Evolutionary conservation across 352 stramenopile genomes (phyloP), one percentile per base, ranked within the genome.

Genomic region (Pythium aristosporum): DNA sequence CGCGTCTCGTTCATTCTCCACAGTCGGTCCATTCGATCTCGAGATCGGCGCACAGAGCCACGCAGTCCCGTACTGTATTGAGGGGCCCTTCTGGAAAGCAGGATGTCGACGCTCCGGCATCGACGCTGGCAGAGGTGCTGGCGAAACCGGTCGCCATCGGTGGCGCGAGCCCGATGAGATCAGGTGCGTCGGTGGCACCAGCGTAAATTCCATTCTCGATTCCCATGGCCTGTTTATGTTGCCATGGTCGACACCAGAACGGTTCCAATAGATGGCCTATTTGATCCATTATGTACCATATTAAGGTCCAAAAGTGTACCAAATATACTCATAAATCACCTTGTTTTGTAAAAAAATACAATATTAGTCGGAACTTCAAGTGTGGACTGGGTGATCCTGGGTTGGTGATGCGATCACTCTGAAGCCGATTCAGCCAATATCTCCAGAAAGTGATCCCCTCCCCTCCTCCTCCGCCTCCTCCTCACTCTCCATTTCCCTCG

Each of bases 351-450:
- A 39, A 39, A 39, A 9, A 21, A 7, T 39, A 5, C 23, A 39
- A 12, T 52, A 34, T 13, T 13, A 6, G 5, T n/a, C 39, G 13
- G 39, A 58, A 49, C 52, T 58, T 58, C 52, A 58, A 58, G 34
- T 36, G 15, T 21, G 39, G 9, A 42, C 36, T 46, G 39, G 3
- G 34, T 9, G 34, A 9, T 39, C 34, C 34, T 39, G 8, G 16
- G 18, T n/a, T 51, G n/a, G 9, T 50, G 44, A 50, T 44, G 39
- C 10, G 39, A 44, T 44, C 39, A 44, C 37, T 20, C 20, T 53
- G 47, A 53, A 36, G 15, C 47, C 47, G 21, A 58, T 58, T 58
- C 52, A 58, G 52, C 52, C 52, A 58, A 23, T 47, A 58, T 44
- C 43, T 48, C 36, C 50, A 55, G 21, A 23, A 12, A 37, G 21